phyloP scores from a whole-genome alignment of 768 basidiomycete genomes.

The Symmetrospora coprosmae region DNA sequence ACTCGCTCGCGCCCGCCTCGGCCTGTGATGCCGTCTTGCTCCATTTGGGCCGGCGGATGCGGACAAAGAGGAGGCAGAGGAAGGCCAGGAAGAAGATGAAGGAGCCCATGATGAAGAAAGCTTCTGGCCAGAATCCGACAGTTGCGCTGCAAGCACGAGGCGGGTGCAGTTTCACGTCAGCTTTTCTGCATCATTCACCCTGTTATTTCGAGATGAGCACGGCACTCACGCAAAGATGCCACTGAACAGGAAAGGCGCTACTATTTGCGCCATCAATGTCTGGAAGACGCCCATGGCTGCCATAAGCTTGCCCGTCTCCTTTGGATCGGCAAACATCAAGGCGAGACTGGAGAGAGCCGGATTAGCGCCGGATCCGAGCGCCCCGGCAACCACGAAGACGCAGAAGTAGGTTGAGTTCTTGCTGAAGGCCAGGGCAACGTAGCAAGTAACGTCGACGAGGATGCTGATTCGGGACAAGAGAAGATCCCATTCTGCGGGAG shows the following conservation, averaged over 20 bases:
- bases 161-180: neutral
- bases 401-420: constrained; percentile 25
- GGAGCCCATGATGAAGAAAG: constrained; percentile 10
- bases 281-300: constrained; percentile 26
- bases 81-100: neutral
- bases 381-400: constrained; percentile 20
- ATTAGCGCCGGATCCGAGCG: constrained; percentile 26
- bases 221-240: neutral
- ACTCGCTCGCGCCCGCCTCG: neutral
- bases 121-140: constrained; percentile 5
- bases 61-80: neutral
- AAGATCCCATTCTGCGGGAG: constrained; percentile 30
- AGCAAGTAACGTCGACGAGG: constrained; percentile 24
- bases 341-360: constrained; percentile 30
- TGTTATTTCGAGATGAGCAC: neutral
- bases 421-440: constrained; percentile 23
- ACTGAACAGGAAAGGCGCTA: constrained; percentile 30
- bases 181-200: neutral
- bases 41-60: constrained; percentile 10
- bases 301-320: constrained; percentile 29
- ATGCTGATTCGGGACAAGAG: constrained; percentile 27
- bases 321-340: constrained; percentile 28
- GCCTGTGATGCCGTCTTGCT: neutral
- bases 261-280: constrained; percentile 21
- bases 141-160: neutral